Base-by-base conservation (phyloP, 495 filamentous ascomycete species). In the Aspergillus wentii region DNA sequence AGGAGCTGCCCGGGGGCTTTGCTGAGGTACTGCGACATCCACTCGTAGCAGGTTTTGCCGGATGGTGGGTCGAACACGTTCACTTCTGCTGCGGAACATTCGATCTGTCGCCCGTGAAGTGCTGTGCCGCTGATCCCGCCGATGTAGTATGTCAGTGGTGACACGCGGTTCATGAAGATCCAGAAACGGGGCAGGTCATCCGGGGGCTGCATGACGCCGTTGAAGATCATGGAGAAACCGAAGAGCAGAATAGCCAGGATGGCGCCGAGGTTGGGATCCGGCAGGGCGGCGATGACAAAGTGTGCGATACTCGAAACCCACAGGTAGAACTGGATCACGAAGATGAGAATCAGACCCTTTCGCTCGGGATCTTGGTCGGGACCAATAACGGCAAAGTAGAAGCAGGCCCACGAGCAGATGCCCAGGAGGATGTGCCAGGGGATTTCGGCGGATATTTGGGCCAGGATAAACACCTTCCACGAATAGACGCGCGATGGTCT, bases 131-230 rank as follows among this genome's bases (percentile, higher is more conserved):
- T 38, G 56, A 83, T 74, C 16, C 73, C 74, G 23, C 59, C 62
- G 13, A 85, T 69, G 17, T 79, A 63, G 49, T 87, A 86, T 0
- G 76, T 81, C 31, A 86, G 76, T 4, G 83, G 81, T 8, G 75
- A 80, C 32, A 82, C 70, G 27, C 78, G 75, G 49, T 86, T 84
- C 76, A 85, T 81, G 69, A 86, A 86, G 40, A 81, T 81, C 83
- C 82, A 87, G 70, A 86, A 87, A 7, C 71, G 48, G 3, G 81
- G 80, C 3, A 84, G 56, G 3, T 61, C 67, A 14, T 51, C 50
- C 4, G 80, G 79, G 5, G 57, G 69, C 30, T 79, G 74, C 7
- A 86, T 78, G 35, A 91, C 85, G 44, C 88, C 88, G 53, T 84
- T 91, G 75, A 94, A 90, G 0, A 91, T 61, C 43, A 75, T 68